A percentile compares a stretch with the other conserved stretches of the same genome.
These are phyloP conservation scores for Peronosclerospora sorghi DNA, from an alignment of 352 stramenopile genomes.

Conservation along the genomic window DNA sequence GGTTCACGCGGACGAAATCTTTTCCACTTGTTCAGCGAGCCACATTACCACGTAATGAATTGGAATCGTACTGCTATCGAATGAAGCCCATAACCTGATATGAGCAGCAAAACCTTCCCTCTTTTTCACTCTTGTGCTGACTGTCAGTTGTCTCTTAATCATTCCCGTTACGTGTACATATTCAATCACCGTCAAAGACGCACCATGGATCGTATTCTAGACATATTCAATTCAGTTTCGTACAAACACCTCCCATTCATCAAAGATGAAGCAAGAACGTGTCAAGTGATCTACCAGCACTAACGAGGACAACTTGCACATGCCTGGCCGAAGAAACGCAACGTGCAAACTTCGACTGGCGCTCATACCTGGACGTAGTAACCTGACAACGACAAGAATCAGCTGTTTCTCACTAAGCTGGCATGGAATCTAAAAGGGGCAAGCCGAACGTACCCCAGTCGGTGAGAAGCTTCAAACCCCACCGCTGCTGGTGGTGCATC, in stretches of 20 bases:
- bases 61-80: too few relatives aligned
- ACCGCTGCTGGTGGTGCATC: conserved; percentile 16
- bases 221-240: conserved; percentile 13
- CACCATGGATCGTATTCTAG: too few relatives aligned
- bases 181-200: too few relatives aligned
- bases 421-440: conserved; percentile 2
- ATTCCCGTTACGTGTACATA: too few relatives aligned
- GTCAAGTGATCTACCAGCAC: conserved; percentile 51
- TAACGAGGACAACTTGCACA: conserved; percentile 31
- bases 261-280: conserved; percentile 49
- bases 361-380: conserved; percentile 36
- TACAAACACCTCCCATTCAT: conserved; percentile 24
- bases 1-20: too few relatives aligned
- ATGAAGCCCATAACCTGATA: too few relatives aligned
- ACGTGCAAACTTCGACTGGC: conserved; percentile 53
- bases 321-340: conserved; percentile 35
- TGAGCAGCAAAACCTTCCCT: too few relatives aligned
- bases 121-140: too few relatives aligned
- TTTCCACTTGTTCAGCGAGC: too few relatives aligned
- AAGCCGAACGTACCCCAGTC: conserved; percentile 38
- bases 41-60: too few relatives aligned
- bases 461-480: conserved; percentile 52
- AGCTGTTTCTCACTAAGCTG: conserved; percentile 4
- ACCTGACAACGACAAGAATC: conserved; percentile 10
- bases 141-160: too few relatives aligned